phyloP scores from a whole-genome alignment of 805 yeast genomes.

The Ascoidea asiatica region DNA sequence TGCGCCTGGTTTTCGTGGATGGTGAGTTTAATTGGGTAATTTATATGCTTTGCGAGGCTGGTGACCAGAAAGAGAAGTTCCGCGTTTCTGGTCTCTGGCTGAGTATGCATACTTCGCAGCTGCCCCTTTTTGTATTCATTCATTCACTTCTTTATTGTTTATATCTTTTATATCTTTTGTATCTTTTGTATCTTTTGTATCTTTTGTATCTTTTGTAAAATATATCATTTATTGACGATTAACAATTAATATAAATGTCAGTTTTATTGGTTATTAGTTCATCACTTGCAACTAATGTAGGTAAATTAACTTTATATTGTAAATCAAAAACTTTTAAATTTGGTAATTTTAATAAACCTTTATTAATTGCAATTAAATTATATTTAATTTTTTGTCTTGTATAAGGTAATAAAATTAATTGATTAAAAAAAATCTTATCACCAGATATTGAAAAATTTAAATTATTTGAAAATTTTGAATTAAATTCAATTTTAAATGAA shows the following conservation, averaged over 20 bases:
- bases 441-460: conserved; percentile 23
- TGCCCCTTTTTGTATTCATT: too few species aligned
- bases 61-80: too few species aligned
- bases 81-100: too few species aligned
- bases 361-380: conserved; percentile 13
- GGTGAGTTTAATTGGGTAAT: too few species aligned
- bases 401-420: conserved; percentile 45
- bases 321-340: conserved; percentile 53
- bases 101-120: too few species aligned
- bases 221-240: too few species aligned
- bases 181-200: neutral
- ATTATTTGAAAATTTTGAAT: conserved; percentile 22
- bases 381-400: conserved; percentile 32
- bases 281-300: conserved; percentile 29
- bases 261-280: conserved; percentile 16
- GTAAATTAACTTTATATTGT: conserved; percentile 50
- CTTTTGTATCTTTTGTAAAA: neutral
- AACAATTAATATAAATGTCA: conserved; percentile 5
- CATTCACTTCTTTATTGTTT: too few species aligned
- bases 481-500: conserved; percentile 40
- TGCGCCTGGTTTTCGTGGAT: too few species aligned
- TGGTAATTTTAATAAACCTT: conserved; percentile 34
- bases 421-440: conserved; percentile 17
- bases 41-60: too few species aligned
- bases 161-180: too few species aligned